Base-by-base conservation (phyloP, 2,329 filamentous ascomycete species). In the Colletotrichum gigasporum region DNA sequence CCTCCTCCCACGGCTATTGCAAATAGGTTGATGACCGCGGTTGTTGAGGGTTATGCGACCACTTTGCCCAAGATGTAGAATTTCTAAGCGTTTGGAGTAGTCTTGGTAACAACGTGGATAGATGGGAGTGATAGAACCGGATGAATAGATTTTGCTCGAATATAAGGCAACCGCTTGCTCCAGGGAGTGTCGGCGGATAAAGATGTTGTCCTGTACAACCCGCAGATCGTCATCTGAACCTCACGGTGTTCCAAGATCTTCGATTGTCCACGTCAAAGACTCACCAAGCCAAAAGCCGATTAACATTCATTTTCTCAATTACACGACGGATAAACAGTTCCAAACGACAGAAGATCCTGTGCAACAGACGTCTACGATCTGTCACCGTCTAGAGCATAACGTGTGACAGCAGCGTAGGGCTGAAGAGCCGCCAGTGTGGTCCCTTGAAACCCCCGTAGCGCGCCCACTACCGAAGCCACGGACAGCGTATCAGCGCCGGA, bases 1-100 rank as follows among this genome's bases (percentile, higher is more conserved):
- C 96, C 96, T 45, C 93, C 94, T 2, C 81, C 84, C 63, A 97
- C 94, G 34, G 95, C 96, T 2, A 98, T 99, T 84, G 96, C 96
- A 14, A 92, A 98, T 76, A 91, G 94, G 75, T 79, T 98, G 73
- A 89, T 99, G 70, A 85, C 83, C 54, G 93, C 94, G 1, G 93
- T 97, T 12, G 86, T 90, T 1, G 87, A 89, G 52, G 93, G 93
- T 0, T 96, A 92, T 74, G 80, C 92, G 64, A 83, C 82, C 10
- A 82, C 80, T 2, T 78, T 68, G 4, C 70, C 84, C 64, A 90
- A 87, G 76, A 86, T 86, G 9, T 86, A 32, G 64, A 28, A 11
- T 4, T 30, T 11, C 5, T 10, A 22, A 52, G n/a, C 8, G 6
- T 14, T 3, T 10, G 11, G 34, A 18, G 11, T 18, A 22, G 28